Conservation (phyloP, 2,329 filamentous ascomycete species). For the Rhinocladiella similis region DNA sequence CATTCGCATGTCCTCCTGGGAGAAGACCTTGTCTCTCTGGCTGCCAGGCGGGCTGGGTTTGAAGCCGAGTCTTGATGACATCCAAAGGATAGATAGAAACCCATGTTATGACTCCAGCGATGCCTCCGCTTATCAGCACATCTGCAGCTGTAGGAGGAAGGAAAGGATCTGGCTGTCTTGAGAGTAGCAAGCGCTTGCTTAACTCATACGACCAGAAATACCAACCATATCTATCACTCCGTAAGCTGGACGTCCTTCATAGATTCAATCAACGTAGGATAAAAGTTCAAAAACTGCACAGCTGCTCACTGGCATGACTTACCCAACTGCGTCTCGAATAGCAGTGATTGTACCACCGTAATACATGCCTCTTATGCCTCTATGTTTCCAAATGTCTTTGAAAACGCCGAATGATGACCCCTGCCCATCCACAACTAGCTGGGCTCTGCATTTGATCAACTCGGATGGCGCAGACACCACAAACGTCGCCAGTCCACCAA, state of each 20-base stretch:
- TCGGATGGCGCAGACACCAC: constrained; percentile 85
- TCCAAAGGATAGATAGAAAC: constrained; percentile 87
- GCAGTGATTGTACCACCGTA: constrained; percentile 79
- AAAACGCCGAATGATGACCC: constrained; percentile 65
- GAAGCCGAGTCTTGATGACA: constrained; percentile 88
- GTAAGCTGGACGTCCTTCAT: background rate
- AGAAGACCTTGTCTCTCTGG: constrained; percentile 27
- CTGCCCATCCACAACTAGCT: constrained; percentile 55
- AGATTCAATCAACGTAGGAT: background rate
- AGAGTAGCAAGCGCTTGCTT: constrained; percentile 60
- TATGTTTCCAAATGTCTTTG: constrained; percentile 58
- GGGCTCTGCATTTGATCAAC: constrained; percentile 84
- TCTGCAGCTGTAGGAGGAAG: constrained; percentile 53
- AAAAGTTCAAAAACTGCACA: too few species aligned
- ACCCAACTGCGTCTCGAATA: constrained; percentile 72
- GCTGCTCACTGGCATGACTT: too few species aligned
- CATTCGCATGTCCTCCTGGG: constrained; percentile 29
- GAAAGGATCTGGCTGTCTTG: constrained; percentile 32
- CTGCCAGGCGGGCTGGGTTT: constrained; percentile 60
- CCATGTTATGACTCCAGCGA: constrained; percentile 89
- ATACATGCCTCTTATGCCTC: constrained; percentile 71
- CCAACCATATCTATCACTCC: constrained; percentile 72
- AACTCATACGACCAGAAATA: constrained; percentile 96
- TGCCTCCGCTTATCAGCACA: constrained; percentile 77
- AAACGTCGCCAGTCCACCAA: constrained; percentile 82